Evolutionary conservation across 306 rosid genomes (phyloP), one percentile per base, ranked within the genome.

Genomic region (Gastrolobium bilobum): DNA sequence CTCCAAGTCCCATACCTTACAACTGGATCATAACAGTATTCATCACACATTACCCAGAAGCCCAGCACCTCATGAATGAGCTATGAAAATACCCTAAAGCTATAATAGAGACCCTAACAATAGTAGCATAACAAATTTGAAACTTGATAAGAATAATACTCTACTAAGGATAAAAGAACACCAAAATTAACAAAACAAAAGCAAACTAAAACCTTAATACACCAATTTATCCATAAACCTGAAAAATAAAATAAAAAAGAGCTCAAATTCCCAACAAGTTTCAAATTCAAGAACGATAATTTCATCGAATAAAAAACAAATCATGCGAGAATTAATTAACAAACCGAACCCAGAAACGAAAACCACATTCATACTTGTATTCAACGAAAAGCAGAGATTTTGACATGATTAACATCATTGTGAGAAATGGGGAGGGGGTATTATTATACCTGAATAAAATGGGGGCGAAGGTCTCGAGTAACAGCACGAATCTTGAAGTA

Each of bases 381-480:
- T 30, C 7, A 7, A 29, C 42, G 66, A 73, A 65, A 33, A 64
- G 42, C 3, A 54, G 0, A 59, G 81, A 79, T 8, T 59, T 35
- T 9, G 11, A 10, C 4, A 5, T 4, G 64, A 77, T 34, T 66
- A 37, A 51, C 7, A 30, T 2, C 35, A 38, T 38, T 78, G 57
- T 15, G 52, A 30, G 46, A 29, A 59, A 51, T 5, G 78, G 56
- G 71, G 5, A 15, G 2, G 44, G 52, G 8, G 6, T 20, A 8
- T 44, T 1, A 33, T 6, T 0, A 15, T 76, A 94, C 97, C 97
- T 92, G 79, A 40, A 92, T 43, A 31, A 92, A 87, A 73, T 75
- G 89, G 63, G 97, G 97, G 39, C 99, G 99, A 73, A 94, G 89
- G 68, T 91, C 93, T 39, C 76, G 87, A 82, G 91, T 64, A 62